A percentile compares a stretch with the other conserved stretches of the same genome.
Evolutionary conservation across 23 red algal genomes (phyloP).

Genomic region (Gracilariopsis chorda): DNA sequence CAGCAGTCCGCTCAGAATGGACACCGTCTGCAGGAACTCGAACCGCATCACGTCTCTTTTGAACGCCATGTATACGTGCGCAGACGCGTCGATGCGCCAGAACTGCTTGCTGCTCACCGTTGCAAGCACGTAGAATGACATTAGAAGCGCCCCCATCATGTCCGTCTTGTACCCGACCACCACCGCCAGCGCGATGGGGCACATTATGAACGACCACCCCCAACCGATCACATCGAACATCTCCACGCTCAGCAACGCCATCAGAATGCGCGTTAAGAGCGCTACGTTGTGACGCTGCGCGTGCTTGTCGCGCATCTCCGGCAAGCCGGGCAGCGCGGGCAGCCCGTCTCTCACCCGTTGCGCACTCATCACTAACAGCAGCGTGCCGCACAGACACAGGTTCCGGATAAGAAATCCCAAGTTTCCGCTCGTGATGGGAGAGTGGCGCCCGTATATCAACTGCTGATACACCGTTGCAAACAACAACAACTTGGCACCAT

Average conservation of each 20-base stretch:
- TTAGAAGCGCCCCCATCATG: constrained; percentile 55
- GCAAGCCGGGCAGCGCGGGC: constrained; percentile 46
- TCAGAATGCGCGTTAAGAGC: constrained; percentile 61
- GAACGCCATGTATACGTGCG: constrained; percentile 42
- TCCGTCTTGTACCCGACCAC: constrained; percentile 74
- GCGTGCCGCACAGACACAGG: constrained; percentile 71
- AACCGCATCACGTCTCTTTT: constrained; percentile 85
- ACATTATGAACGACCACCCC: constrained; percentile 39
- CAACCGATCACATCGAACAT: constrained; percentile 69
- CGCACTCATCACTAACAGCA: constrained; percentile 59
- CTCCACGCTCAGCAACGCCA: constrained; percentile 69
- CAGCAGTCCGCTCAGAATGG: constrained; percentile 82
- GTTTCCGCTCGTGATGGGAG: constrained; percentile 83
- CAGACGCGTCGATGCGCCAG: constrained; percentile 62
- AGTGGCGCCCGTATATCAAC: constrained; percentile 75
- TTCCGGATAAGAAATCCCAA: constrained; percentile 81
- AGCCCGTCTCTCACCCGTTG: constrained; percentile 69
- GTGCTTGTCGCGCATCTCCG: not conserved
- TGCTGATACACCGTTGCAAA: constrained; percentile 71
- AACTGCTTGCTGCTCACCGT: constrained; percentile 68
- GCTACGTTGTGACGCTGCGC: not conserved
- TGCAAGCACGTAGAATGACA: constrained; percentile 62
- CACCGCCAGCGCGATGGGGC: constrained; percentile 59
- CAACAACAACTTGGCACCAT: constrained; percentile 42
- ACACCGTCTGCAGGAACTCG: constrained; percentile 87